Evolutionary conservation across 352 stramenopile genomes (phyloP), one percentile per base, ranked within the genome.

Genomic region (Phytophthora hybrid): DNA sequence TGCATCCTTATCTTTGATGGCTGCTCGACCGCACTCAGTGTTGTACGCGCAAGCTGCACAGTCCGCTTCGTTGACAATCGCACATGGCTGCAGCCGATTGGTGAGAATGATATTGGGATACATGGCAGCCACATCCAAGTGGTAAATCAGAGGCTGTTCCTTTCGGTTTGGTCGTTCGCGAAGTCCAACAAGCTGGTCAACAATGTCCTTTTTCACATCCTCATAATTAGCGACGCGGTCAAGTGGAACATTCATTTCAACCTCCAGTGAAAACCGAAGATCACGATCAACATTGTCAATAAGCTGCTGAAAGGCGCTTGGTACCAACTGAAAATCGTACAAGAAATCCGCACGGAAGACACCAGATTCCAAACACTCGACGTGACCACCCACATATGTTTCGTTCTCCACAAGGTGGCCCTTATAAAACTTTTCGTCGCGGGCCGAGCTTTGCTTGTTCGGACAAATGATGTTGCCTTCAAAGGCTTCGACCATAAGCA

Each of bases 61-160:
- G 57, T 93, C 95, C 16, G 93, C 91, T 72, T 98, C 93, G 67
- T 98, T 93, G 16, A 99, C 97, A 68, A 99, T 99, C 11, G 97
- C 95, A 59, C 92, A 98, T 18, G 98, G 98, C 83, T 99, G 98
- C 46, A 99, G 81, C 2, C 98, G 95, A 75, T 99, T 99, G 7
- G 98, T 99, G 10, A 99, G 76, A 80, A 99, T 99, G 71, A 99
- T 99, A 74, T 99, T 99, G 8, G 98, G 98, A 78, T 99, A 99
- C 98, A 99, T 99, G 29, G 98, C 98, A 26, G 94, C 97, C 3
- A 99, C 98, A 81, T 99, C 98, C 72, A 99, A 93, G 74, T 99
- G 98, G 74, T 99, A 99, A 61, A 99, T 99, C 21, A 98, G 89
- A 0, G 98, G 98, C 51, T 89, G 96, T 83, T 95, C 93, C 64